phyloP scores from a whole-genome alignment of 129 eudicot species.

The Centrapalus pauciflorus region DNA sequence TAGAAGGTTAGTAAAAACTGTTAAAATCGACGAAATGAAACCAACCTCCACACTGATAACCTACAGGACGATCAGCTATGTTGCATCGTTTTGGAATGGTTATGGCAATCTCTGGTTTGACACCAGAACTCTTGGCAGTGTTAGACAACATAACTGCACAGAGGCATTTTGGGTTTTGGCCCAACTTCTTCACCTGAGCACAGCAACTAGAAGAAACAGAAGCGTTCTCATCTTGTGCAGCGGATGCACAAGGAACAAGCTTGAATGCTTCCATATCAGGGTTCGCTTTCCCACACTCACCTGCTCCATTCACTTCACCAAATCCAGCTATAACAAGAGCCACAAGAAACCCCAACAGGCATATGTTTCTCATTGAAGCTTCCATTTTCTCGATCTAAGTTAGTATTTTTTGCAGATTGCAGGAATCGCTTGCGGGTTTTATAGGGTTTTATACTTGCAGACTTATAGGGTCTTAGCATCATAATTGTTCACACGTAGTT shows the following conservation, averaged over 20 bases:
- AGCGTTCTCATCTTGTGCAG: slow-evolving; percentile 57
- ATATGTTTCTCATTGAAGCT: slow-evolving; percentile 43
- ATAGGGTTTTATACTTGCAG: slow-evolving; percentile 33
- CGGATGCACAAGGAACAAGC: slow-evolving; percentile 73
- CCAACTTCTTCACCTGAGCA: slow-evolving; percentile 56
- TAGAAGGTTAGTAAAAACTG: neutral
- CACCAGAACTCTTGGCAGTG: slow-evolving; percentile 67
- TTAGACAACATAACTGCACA: slow-evolving; percentile 92
- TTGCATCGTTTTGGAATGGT: slow-evolving; percentile 92
- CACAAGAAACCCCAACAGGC: slow-evolving; percentile 37
- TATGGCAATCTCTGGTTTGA: slow-evolving; percentile 59
- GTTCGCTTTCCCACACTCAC: slow-evolving; percentile 58
- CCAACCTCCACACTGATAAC: slow-evolving; percentile 85
- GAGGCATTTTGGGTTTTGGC: slow-evolving; percentile 71
- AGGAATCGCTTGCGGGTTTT: slow-evolving; percentile 19
- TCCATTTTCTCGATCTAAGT: slow-evolving; percentile 27
- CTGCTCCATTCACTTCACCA: slow-evolving; percentile 46
- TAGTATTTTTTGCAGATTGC: neutral
- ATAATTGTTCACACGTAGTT: slow-evolving; percentile 29
- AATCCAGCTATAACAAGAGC: slow-evolving; percentile 31
- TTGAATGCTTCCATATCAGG: slow-evolving; percentile 81
- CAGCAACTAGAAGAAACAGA: slow-evolving; percentile 57
- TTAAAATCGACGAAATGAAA: neutral
- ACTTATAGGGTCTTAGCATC: no score
- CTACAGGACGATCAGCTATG: slow-evolving; percentile 74